Percentiles rank a stretch among this genome's conserved stretches.
Conservation (phyloP, 2,329 filamentous ascomycete species). For the Pseudogymnoascus sp. region DNA sequence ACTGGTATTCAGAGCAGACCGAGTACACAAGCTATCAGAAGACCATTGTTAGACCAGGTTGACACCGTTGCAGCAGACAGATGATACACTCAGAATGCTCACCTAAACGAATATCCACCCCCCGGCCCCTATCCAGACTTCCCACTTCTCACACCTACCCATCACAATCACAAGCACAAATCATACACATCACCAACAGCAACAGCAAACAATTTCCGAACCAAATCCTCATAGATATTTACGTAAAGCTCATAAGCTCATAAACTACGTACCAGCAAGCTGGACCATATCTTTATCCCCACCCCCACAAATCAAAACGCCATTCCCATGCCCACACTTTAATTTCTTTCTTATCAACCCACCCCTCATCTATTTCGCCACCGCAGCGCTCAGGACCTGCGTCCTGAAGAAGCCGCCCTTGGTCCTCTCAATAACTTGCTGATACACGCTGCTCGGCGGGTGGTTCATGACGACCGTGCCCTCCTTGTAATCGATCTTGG, state of each 20-base stretch:
- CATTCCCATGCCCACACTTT: conserved; percentile 5
- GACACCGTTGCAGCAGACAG: background rate
- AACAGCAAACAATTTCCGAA: background rate
- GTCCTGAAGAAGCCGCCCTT: conserved; percentile 99
- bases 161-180: background rate
- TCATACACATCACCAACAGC: background rate
- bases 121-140: too few species aligned
- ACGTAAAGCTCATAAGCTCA: conserved; percentile 9
- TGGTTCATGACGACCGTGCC: conserved; percentile 99
- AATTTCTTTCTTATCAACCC: background rate
- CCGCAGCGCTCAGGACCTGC: conserved; percentile 66
- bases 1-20: background rate
- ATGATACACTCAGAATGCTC: background rate
- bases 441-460: conserved; percentile 95
- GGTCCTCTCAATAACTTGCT: conserved; percentile 98
- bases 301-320: background rate
- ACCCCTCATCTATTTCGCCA: conserved; percentile 27
- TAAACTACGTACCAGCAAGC: conserved; percentile 9
- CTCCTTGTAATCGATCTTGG: conserved; percentile 99
- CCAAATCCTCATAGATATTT: conserved; percentile 7
- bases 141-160: background rate
- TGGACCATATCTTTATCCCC: conserved; percentile 10
- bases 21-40: background rate
- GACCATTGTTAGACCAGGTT: background rate
- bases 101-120: background rate